Evolutionary conservation across 257 asterid species (phyloP), one percentile per base, ranked within the genome.

Genomic region (Buddleja alternifolia): DNA sequence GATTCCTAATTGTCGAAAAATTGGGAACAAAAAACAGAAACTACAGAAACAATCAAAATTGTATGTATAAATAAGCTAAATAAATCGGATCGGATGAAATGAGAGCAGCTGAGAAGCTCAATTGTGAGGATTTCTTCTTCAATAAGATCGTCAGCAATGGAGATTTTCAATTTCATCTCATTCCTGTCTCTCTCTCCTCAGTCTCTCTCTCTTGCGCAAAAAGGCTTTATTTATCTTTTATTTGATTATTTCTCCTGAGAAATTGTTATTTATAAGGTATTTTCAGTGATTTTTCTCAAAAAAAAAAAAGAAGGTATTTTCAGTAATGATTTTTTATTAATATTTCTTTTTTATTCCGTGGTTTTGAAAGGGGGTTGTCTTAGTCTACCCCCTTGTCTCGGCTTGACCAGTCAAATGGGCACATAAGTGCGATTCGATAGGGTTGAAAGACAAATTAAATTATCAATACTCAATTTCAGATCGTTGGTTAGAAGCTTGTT

Each of bases 51-150:
- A 63, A 60, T 39, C n/a, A 11, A 24, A 50, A 14, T 21, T 12
- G 17, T 20, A 56, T 12, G 17, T 20, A 56, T 57, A 25, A 23
- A 47, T 9, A 64, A 12, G 24, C 41, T 46, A 77, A 74, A 82
- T 74, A 52, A 85, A 84, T 78, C 88, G 61, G 86, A 83, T 75
- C 77, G 63, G 39, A 60, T 57, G 12, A 70, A 64, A 15, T 21
- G 44, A 29, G 50, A 37, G 73, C n/a, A 15, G 32, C 3, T 42
- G 12, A 54, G 54, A 55, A 24, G 60, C 57, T 10, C 48, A 39
- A 9, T 10, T 37, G 36, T 17, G 59, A 16, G 24, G 8, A 47
- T 21, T 41, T 46, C 71, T 58, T 74, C 73, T 74, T 67, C 41
- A 37, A 15, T 67, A 75, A 67, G 72, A 75, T 77, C 84, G 76